These are phyloP conservation scores for Candida piceae DNA, from an alignment of 805 yeast species.

Conservation along the genomic window DNA sequence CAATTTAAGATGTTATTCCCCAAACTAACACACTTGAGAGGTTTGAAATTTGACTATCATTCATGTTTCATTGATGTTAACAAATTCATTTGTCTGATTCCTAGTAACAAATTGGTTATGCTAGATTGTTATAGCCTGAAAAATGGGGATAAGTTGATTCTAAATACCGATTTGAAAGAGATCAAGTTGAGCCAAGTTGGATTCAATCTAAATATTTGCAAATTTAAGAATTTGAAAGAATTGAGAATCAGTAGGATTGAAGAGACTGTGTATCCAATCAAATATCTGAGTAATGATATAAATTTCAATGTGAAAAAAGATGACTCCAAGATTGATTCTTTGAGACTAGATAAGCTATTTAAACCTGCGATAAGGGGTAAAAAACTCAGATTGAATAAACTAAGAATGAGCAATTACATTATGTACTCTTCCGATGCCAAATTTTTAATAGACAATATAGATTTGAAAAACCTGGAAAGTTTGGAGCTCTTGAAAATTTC, in stretches of 20 bases:
- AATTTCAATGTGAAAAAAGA: conserved; percentile 7
- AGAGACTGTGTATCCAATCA: conserved; percentile 10
- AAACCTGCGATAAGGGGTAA: background rate
- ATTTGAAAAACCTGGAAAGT: conserved; percentile 11
- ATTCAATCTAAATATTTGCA: conserved; percentile 2
- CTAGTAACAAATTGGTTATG: conserved; percentile 6
- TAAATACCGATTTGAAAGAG: conserved; percentile 5
- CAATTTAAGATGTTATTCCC: conserved; percentile 13
- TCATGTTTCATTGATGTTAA: conserved; percentile 17
- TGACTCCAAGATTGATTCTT: conserved; percentile 1
- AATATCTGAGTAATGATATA: conserved; percentile 5
- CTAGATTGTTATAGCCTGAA: conserved; percentile 13
- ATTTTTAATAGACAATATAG: conserved; percentile 7
- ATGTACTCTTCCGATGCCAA: conserved; percentile 12
- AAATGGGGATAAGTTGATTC: background rate
- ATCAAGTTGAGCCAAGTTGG: conserved; percentile 3
- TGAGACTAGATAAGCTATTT: conserved; percentile 4
- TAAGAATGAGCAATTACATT: conserved; percentile 13
- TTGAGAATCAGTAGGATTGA: conserved; percentile 10
- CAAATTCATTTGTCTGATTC: conserved; percentile 5
- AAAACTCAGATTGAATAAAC: conserved; percentile 10
- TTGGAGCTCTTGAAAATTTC: conserved; percentile 16
- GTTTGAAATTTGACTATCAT: conserved; percentile 15
- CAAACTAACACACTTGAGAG: conserved; percentile 10
- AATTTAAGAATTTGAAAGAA: conserved; percentile 8